These are phyloP conservation scores for Pseudonitzschia pungens DNA, from an alignment of 108 stramenopile genomes.

Conservation along the genomic window DNA sequence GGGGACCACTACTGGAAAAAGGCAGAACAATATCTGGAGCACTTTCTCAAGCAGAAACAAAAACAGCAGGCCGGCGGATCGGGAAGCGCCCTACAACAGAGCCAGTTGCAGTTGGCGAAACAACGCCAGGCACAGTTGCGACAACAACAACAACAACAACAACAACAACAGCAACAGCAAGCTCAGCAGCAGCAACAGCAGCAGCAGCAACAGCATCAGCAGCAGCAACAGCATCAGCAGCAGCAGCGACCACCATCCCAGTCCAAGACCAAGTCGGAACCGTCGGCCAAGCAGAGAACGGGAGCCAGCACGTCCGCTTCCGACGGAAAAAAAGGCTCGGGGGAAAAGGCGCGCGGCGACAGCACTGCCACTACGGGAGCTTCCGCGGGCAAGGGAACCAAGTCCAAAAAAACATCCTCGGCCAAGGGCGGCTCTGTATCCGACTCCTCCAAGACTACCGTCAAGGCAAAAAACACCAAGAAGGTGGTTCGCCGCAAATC, in stretches of 20 bases:
- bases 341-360: slow-evolving; percentile 19
- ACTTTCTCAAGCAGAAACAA: slow-evolving; percentile 56
- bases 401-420: slow-evolving; percentile 3
- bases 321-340: neutral
- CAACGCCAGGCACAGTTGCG: slow-evolving; percentile 13
- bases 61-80: no score
- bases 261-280: no score
- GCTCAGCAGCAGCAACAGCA: slow-evolving; percentile 2
- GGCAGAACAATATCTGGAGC: slow-evolving; percentile 56
- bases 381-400: neutral
- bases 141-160: slow-evolving; percentile 12
- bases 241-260: no score
- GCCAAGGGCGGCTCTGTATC: slow-evolving; percentile 4
- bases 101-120: neutral
- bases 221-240: neutral
- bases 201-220: slow-evolving; percentile 2
- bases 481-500: slow-evolving; percentile 4
- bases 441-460: neutral
- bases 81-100: no score
- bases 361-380: neutral
- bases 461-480: slow-evolving; percentile 19
- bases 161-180: neutral
- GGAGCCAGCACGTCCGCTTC: slow-evolving; percentile 15
- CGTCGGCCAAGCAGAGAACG: neutral
- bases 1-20: slow-evolving; percentile 75